Conservation (phyloP, 495 filamentous ascomycete species). For the Tuber brumale region DNA sequence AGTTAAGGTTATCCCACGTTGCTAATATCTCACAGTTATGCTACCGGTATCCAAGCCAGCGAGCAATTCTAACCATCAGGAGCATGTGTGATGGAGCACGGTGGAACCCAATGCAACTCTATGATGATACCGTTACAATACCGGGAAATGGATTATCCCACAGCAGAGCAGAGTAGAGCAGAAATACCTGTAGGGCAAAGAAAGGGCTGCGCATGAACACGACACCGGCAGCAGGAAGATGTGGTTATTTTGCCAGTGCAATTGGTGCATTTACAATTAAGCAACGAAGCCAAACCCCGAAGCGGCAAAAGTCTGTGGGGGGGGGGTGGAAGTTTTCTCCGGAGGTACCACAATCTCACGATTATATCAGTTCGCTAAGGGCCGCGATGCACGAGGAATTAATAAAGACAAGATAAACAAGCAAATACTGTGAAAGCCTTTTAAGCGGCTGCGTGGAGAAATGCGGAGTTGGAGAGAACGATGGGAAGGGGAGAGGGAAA, state of each 20-base stretch:
- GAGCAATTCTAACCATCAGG: background rate
- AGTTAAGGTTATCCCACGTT: background rate
- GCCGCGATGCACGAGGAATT: slow-evolving; percentile 1
- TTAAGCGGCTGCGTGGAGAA: background rate
- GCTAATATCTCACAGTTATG: background rate
- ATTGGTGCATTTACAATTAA: background rate
- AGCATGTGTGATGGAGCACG: background rate
- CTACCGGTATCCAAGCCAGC: background rate
- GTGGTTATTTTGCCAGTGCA: background rate
- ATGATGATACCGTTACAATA: background rate
- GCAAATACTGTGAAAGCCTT: background rate
- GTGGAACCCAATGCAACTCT: background rate
- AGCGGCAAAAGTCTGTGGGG: background rate
- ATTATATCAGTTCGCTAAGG: slow-evolving; percentile 1
- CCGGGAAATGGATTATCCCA: background rate
- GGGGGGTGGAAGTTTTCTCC: background rate
- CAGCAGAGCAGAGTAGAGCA: background rate
- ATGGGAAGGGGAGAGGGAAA: background rate
- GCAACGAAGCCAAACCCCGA: background rate
- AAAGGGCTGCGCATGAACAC: background rate
- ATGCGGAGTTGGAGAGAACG: background rate
- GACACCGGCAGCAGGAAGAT: background rate
- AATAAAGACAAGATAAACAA: background rate
- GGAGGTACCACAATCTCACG: background rate
- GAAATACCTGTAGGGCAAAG: background rate